A percentile compares a stretch with the other conserved stretches of the same genome.
These are phyloP conservation scores for Wickerhamomyces xylosicus DNA, from an alignment of 805 yeast species.

Conservation along the genomic window DNA sequence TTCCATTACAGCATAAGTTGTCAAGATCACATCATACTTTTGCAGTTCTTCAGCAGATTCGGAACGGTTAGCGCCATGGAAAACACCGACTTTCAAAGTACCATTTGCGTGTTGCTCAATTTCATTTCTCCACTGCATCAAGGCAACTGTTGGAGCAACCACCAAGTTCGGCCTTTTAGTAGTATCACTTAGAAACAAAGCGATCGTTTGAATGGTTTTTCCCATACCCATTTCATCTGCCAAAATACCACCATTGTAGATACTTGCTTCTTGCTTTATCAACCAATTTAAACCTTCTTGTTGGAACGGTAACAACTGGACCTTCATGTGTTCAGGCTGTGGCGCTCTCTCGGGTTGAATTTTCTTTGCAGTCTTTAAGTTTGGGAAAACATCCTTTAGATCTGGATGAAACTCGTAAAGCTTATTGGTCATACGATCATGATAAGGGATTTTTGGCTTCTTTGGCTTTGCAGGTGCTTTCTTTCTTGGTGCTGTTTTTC, in stretches of 20 bases:
- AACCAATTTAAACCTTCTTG: conserved; percentile 91
- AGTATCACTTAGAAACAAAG: conserved; percentile 64
- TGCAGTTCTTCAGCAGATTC: conserved; percentile 39
- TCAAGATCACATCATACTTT: conserved; percentile 69
- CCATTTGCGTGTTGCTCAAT: conserved; percentile 78
- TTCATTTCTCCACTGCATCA: conserved; percentile 96
- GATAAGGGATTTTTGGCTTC: conserved; percentile 52
- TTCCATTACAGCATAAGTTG: conserved; percentile 89
- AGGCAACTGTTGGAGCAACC: conserved; percentile 96
- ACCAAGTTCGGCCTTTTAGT: conserved; percentile 71
- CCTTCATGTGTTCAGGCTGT: conserved; percentile 74
- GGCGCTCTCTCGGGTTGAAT: conserved; percentile 44
- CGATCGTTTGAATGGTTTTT: conserved; percentile 93
- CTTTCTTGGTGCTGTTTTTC: conserved; percentile 8
- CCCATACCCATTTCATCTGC: conserved; percentile 99
- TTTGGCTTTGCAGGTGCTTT: conserved; percentile 18
- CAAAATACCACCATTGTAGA: conserved; percentile 79
- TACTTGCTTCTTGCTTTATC: conserved; percentile 65
- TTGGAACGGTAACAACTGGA: conserved; percentile 80
- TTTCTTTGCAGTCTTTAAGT: conserved; percentile 36
- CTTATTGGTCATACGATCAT: conserved; percentile 56
- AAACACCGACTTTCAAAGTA: conserved; percentile 55
- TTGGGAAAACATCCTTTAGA: conserved; percentile 59
- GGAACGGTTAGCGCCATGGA: conserved; percentile 80
- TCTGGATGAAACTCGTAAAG: conserved; percentile 75